phyloP scores from a whole-genome alignment of 2,329 filamentous ascomycete species.

The Fusarium sp. region DNA sequence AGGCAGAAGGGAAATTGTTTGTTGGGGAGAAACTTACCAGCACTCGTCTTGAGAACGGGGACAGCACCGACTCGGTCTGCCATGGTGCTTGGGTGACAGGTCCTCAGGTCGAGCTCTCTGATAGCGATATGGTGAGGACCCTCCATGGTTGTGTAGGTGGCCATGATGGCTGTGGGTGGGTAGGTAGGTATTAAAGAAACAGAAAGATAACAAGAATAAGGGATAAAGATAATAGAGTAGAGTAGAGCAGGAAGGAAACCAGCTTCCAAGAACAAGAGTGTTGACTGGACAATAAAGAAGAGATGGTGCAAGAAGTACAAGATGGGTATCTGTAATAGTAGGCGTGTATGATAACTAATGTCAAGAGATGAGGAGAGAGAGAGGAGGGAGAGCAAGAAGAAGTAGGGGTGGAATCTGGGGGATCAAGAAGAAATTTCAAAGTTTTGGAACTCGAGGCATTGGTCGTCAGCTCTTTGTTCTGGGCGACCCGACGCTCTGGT shows the following conservation, averaged over 20 bases:
- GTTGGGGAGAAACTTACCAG: conserved; percentile 57
- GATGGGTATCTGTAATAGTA: conserved; percentile 14
- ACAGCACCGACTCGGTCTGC: conserved; percentile 64
- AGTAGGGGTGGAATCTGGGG: conserved; percentile 29
- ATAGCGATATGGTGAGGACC: conserved; percentile 49
- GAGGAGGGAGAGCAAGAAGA: conserved; percentile 25
- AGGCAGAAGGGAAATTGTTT: neutral
- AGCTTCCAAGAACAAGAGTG: conserved; percentile 38
- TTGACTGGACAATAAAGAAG: conserved; percentile 21
- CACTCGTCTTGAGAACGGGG: conserved; percentile 65
- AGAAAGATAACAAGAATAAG: conserved; percentile 20
- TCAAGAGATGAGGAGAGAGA: conserved; percentile 20
- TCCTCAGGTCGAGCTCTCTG: conserved; percentile 60
- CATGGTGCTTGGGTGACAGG: conserved; percentile 57
- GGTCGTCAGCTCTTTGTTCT: conserved; percentile 31
- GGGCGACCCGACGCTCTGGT: conserved; percentile 42
- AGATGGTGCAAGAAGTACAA: conserved; percentile 17
- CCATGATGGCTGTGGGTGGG: conserved; percentile 17
- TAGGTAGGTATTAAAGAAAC: conserved; percentile 4
- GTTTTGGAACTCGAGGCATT: conserved; percentile 27
- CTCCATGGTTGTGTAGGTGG: conserved; percentile 41
- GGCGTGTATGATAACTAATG: conserved; percentile 21
- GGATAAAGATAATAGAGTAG: conserved; percentile 8
- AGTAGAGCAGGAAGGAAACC: conserved; percentile 37
- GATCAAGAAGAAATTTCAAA: conserved; percentile 37